phyloP scores from a whole-genome alignment of 371 early-diverging fungal genomes.

The Batkoa obscura region DNA sequence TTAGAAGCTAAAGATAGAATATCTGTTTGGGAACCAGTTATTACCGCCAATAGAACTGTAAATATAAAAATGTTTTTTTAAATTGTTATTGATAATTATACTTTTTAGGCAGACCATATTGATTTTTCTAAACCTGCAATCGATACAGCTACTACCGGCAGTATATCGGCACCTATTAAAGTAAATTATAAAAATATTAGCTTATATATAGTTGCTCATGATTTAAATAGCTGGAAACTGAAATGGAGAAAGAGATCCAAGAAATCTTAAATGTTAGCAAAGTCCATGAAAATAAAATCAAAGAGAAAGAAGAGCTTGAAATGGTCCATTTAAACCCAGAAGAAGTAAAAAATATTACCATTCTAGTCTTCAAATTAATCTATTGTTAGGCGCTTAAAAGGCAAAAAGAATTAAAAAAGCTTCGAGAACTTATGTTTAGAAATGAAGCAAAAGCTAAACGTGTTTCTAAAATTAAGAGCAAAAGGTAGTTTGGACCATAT shows the following conservation, averaged over 20 bases:
- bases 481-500: conserved; percentile 28
- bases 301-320: conserved; percentile 66
- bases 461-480: conserved; percentile 90
- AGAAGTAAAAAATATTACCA: conserved; percentile 30
- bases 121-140: conserved; percentile 32
- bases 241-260: conserved; percentile 66
- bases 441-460: conserved; percentile 80
- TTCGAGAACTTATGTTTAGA: conserved; percentile 87
- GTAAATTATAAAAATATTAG: conserved; percentile 9
- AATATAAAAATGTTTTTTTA: neutral
- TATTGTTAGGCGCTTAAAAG: conserved; percentile 20
- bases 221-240: conserved; percentile 16
- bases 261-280: conserved; percentile 42
- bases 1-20: conserved; percentile 56
- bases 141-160: conserved; percentile 22
- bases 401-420: conserved; percentile 58
- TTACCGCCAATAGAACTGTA: conserved; percentile 53
- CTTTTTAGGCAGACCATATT: conserved; percentile 45
- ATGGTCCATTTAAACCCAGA: conserved; percentile 57
- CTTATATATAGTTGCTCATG: neutral
- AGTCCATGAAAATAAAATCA: conserved; percentile 54
- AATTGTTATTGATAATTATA: neutral
- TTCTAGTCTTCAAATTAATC: neutral
- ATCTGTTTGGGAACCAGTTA: conserved; percentile 62
- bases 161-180: conserved; percentile 37